Percentiles rank a stretch among this genome's conserved stretches.
phyloP scores from a whole-genome alignment of 331 rosid species.

The Telfairia occidentalis region DNA sequence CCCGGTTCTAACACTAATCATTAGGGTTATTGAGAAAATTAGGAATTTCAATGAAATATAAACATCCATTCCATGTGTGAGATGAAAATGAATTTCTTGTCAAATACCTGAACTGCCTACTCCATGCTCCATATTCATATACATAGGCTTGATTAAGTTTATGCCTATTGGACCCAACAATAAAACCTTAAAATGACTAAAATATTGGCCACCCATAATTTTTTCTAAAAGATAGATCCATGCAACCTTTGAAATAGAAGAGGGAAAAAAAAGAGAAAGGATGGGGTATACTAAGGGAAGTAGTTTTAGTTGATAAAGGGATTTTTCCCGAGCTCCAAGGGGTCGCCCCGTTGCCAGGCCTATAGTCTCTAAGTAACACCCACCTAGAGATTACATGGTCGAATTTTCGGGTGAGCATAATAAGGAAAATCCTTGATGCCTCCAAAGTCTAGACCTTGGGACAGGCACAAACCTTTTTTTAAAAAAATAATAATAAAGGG shows the following conservation, averaged over 20 bases:
- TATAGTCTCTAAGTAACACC: no score
- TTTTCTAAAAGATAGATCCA: not conserved
- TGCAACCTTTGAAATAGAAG: not conserved
- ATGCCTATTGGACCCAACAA: not conserved
- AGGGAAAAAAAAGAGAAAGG: no score
- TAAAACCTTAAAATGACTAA: no score
- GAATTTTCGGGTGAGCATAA: no score
- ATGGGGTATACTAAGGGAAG: not conserved
- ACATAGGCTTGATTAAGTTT: not conserved
- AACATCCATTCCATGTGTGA: not conserved
- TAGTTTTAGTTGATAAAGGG: not conserved
- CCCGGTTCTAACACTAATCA: not conserved
- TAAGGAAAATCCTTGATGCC: no score
- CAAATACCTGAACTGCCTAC: not conserved
- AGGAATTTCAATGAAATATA: not conserved
- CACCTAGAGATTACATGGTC: no score
- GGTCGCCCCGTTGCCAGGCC: no score
- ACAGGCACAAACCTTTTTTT: no score
- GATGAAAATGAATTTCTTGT: not conserved
- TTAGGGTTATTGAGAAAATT: not conserved
- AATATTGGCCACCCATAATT: not conserved
- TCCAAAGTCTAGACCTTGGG: no score
- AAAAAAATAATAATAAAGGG: no score
- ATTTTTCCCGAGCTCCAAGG: no score
- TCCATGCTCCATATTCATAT: not conserved